phyloP scores from a whole-genome alignment of 352 stramenopile genomes.

The Globisporangium nodosum region DNA sequence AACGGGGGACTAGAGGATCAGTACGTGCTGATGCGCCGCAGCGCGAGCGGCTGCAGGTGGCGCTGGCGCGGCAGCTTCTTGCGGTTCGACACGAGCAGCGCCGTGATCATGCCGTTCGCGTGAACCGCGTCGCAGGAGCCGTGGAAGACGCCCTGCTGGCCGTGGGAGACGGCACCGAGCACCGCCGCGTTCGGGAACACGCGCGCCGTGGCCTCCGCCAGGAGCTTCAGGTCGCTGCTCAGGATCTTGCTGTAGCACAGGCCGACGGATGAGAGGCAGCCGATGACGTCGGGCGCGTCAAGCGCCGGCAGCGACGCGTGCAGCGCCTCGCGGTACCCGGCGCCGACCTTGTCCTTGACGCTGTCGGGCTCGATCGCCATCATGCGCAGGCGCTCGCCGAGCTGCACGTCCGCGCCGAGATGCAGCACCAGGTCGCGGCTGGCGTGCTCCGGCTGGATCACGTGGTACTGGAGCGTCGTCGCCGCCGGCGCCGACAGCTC shows the following conservation, averaged over 20 bases:
- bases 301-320: conserved; percentile 46
- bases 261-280: conserved; percentile 60
- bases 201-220: conserved; percentile 47
- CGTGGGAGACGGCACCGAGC: conserved; percentile 53
- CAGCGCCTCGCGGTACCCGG: conserved; percentile 52
- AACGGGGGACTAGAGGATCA: conserved; percentile 19
- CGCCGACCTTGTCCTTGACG: conserved; percentile 39
- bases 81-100: conserved; percentile 73
- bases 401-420: conserved; percentile 44
- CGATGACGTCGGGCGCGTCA: conserved; percentile 53
- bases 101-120: conserved; percentile 75
- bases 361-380: conserved; percentile 63
- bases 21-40: conserved; percentile 52
- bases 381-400: conserved; percentile 64
- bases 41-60: conserved; percentile 37
- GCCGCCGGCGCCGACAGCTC: conserved; percentile 1
- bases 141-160: conserved; percentile 66
- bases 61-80: conserved; percentile 66
- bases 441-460: conserved; percentile 66
- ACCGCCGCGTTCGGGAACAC: conserved; percentile 51
- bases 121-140: conserved; percentile 51
- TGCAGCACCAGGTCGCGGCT: conserved; percentile 42
- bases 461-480: conserved; percentile 51
- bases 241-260: conserved; percentile 66
- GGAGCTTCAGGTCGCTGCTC: conserved; percentile 49